These are phyloP conservation scores for Conoideocrella luteorostrata DNA, from an alignment of 2,329 filamentous ascomycete genomes.

Conservation along the genomic window DNA sequence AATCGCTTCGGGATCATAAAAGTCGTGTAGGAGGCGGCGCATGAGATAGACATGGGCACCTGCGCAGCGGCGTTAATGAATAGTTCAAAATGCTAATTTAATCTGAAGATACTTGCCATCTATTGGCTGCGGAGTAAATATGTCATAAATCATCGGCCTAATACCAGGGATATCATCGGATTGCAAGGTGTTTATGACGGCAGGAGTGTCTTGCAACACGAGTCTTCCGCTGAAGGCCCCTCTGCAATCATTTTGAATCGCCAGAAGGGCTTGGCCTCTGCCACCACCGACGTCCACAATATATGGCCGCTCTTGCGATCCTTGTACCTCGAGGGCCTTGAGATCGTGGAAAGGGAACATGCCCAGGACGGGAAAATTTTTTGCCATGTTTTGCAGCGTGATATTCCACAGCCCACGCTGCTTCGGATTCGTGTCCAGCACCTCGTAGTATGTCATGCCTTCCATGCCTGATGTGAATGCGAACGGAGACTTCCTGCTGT, in stretches of 20 bases:
- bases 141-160: conserved; percentile 19
- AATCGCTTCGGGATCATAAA: conserved; percentile 19
- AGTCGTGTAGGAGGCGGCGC: conserved; percentile 23
- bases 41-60: conserved; percentile 24
- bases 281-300: conserved; percentile 24
- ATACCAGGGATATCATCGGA: conserved; percentile 18
- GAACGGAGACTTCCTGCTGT: conserved; percentile 23
- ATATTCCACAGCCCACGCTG: conserved; percentile 22
- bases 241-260: conserved; percentile 18
- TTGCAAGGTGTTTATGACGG: conserved; percentile 21
- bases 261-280: conserved; percentile 20
- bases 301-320: conserved; percentile 20
- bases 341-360: conserved; percentile 24
- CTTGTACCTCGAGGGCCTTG: conserved; percentile 19
- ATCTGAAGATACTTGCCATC: too few species aligned
- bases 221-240: conserved; percentile 19
- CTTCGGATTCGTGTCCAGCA: conserved; percentile 18
- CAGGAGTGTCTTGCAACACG: conserved; percentile 25
- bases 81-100: too few species aligned
- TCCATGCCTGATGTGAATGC: conserved; percentile 21
- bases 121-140: conserved; percentile 19
- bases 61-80: too few species aligned
- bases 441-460: conserved; percentile 26
- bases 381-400: conserved; percentile 19
- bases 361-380: conserved; percentile 22